Base-by-base conservation (phyloP, 2,329 filamentous ascomycete genomes). In the Aureobasidium namibiae region DNA sequence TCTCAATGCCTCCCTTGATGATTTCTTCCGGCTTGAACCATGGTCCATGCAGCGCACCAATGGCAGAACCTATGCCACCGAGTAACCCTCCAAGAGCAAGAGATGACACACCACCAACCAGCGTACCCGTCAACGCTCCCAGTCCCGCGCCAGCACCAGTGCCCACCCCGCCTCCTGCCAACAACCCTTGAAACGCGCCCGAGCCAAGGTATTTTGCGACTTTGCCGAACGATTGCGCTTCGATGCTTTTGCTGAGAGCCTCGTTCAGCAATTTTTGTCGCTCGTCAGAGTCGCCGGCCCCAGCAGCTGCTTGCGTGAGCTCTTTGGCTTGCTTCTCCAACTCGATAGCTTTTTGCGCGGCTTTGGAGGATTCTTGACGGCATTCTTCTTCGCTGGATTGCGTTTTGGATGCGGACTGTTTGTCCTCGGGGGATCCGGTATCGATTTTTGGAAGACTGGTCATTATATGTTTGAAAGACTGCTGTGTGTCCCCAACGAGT, bases 211-310 rank as follows among this genome's bases (percentile, higher is more conserved):
- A 70, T 53, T 67, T 69, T 14, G 69, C 69, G 2, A 66, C 66
- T 61, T 70, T 70, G 16, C 69, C 69, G 26, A 68, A 69, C 0
- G 66, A 66, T 46, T 70, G 67, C 33, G 69, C 66, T 33, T 65
- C 65, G 34, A 69, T 62, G 34, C 67, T 60, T 48, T 67, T 65
- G 44, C 68, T 61, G 8, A 70, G 59, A 16, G 67, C 66, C 56
- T 69, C 46, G 24, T 70, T 66, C 26, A 70, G 60, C n/a, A 70
- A 60, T 52, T 69, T 66, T 42, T 70, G 68, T 18, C 69, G 59
- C 45, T 70, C 68, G 13, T 69, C 65, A 0, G 69, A 66, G 50
- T 70, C 69, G 18, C 62, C 67, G 21, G 67, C 66, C 13, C 62
- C 67, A 31, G 64, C 60, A 18, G 68, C 68, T 11, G 68, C 68